These are phyloP conservation scores for Catharanthus roseus DNA, from an alignment of 257 asterid species.

Conservation along the genomic window DNA sequence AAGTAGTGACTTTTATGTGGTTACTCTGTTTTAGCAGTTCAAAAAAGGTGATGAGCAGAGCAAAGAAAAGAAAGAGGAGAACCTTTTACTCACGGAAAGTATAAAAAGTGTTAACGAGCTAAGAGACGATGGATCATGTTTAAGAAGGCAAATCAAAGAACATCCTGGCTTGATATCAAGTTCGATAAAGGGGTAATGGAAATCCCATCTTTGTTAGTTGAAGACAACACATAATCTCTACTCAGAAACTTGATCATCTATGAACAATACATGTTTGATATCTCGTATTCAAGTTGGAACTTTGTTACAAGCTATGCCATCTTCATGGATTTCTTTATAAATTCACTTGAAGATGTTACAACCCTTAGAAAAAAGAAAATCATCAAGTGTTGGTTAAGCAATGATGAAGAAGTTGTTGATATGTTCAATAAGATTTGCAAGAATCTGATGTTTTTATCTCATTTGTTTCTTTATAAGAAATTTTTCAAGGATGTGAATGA, in stretches of 20 bases:
- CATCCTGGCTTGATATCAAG: background rate
- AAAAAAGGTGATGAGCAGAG: background rate
- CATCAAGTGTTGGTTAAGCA: background rate
- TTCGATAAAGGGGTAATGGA: background rate
- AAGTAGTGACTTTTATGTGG: background rate
- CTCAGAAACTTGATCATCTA: background rate
- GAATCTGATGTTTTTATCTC: background rate
- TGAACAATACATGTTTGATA: background rate
- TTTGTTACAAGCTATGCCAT: background rate
- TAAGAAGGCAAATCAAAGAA: background rate
- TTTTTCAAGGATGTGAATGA: background rate
- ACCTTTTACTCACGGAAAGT: background rate
- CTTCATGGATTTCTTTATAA: background rate
- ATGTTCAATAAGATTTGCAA: conserved; percentile 16
- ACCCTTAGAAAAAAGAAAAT: background rate
- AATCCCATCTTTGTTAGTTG: background rate
- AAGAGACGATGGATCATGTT: background rate
- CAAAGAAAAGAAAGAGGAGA: background rate
- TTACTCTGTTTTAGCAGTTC: background rate
- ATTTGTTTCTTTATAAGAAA: conserved; percentile 5
- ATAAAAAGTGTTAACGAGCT: background rate
- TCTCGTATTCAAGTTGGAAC: background rate
- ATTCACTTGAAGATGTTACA: background rate
- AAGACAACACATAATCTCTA: background rate
- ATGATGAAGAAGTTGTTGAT: conserved; percentile 6